Percentiles rank a stretch among this genome's conserved stretches.
Evolutionary conservation across 192 early-diverging fungal species (phyloP).

Genomic region (Backusella liffmaniae): DNA sequence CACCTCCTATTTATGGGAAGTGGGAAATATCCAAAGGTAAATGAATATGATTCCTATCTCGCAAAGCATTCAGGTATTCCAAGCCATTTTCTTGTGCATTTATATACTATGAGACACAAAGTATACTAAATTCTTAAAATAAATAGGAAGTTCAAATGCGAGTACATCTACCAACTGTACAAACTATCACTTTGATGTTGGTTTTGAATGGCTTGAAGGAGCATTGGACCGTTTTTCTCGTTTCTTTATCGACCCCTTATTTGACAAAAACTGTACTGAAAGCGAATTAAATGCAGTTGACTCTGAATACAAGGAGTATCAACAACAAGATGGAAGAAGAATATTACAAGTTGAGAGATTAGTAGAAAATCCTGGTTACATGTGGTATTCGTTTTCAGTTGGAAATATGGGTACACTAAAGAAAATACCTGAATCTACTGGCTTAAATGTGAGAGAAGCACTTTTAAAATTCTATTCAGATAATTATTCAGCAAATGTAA

Average conservation of each 20-base stretch:
- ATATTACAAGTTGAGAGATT: slow-evolving; percentile 77
- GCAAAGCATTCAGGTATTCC: slow-evolving; percentile 46
- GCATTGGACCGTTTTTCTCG: slow-evolving; percentile 67
- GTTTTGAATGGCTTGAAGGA: slow-evolving; percentile 43
- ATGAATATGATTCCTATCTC: slow-evolving; percentile 54
- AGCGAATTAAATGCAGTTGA: slow-evolving; percentile 90
- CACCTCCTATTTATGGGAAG: slow-evolving; percentile 70
- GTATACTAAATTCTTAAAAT: not conserved
- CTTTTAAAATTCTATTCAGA: slow-evolving; percentile 79
- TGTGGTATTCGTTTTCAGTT: slow-evolving; percentile 81
- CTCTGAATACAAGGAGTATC: slow-evolving; percentile 88
- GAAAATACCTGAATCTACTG: slow-evolving; percentile 53
- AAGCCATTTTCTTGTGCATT: not conserved
- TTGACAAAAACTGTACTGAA: slow-evolving; percentile 78
- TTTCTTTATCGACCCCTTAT: slow-evolving; percentile 89
- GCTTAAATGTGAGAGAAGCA: slow-evolving; percentile 74
- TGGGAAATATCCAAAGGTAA: slow-evolving; percentile 66
- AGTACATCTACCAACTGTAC: slow-evolving; percentile 44
- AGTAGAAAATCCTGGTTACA: slow-evolving; percentile 66
- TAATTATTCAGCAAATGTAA: slow-evolving; percentile 91
- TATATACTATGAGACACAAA: not conserved
- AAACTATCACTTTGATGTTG: slow-evolving; percentile 54
- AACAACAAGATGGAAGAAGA: slow-evolving; percentile 79
- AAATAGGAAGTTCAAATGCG: slow-evolving; percentile 44
- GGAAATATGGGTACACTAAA: slow-evolving; percentile 85